phyloP scores from a whole-genome alignment of 2,329 filamentous ascomycete species.

The Exophiala lecanii-corni region DNA sequence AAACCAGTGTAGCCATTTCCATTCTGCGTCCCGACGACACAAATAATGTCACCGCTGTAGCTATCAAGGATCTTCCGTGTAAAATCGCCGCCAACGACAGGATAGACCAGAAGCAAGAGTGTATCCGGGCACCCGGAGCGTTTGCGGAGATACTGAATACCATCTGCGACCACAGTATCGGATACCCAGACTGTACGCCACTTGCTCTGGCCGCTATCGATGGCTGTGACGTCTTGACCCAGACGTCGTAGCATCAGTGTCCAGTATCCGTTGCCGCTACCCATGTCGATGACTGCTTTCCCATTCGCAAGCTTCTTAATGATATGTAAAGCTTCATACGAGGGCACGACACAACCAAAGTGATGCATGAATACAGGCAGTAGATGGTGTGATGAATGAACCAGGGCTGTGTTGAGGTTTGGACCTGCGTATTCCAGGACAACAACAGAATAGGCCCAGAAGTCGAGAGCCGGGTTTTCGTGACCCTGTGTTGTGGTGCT shows the following conservation, averaged over 20 bases:
- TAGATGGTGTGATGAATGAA: conserved; percentile 60
- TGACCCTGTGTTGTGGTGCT: conserved; percentile 33
- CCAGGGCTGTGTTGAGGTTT: conserved; percentile 49
- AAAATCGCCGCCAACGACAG: conserved; percentile 63
- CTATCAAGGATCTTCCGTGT: conserved; percentile 58
- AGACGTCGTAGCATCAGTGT: conserved; percentile 62
- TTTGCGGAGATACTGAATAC: conserved; percentile 52
- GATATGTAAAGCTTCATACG: conserved; percentile 60
- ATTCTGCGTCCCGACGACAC: conserved; percentile 73
- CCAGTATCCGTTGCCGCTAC: conserved; percentile 73
- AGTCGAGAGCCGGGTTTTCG: conserved; percentile 63
- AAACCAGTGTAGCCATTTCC: conserved; percentile 70
- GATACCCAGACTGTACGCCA: conserved; percentile 66
- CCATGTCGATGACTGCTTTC: conserved; percentile 58
- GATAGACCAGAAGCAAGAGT: conserved; percentile 68
- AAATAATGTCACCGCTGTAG: conserved; percentile 60
- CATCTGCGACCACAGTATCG: conserved; percentile 62
- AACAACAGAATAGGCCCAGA: conserved; percentile 62
- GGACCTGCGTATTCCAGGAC: conserved; percentile 61
- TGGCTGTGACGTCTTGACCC: conserved; percentile 51
- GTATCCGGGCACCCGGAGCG: conserved; percentile 49
- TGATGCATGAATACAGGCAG: conserved; percentile 73
- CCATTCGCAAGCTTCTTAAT: conserved; percentile 52
- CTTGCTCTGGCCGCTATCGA: conserved; percentile 64
- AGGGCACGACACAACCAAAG: conserved; percentile 68